phyloP scores from a whole-genome alignment of 768 basidiomycete species.

The Pisolithus sp. region DNA sequence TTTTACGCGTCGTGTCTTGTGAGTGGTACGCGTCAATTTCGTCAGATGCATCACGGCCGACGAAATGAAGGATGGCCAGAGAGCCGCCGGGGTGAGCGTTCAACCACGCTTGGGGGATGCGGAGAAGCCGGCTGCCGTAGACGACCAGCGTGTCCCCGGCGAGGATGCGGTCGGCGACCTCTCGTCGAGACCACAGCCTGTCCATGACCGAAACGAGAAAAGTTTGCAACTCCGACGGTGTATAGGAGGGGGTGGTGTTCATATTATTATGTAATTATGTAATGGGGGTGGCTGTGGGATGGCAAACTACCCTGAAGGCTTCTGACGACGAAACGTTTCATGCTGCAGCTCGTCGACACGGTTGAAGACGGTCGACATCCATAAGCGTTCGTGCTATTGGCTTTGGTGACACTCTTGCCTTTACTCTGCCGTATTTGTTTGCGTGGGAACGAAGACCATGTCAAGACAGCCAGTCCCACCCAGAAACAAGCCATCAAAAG shows the following conservation, averaged over 20 bases:
- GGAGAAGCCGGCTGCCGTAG: slow-evolving; percentile 56
- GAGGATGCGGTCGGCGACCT: slow-evolving; percentile 66
- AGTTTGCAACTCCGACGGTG: background rate
- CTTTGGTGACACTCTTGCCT: background rate
- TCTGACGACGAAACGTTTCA: too few species aligned
- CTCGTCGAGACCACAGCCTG: slow-evolving; percentile 39
- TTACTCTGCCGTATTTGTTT: background rate
- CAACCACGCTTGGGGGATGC: slow-evolving; percentile 73
- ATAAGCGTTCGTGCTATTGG: too few species aligned
- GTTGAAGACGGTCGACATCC: too few species aligned
- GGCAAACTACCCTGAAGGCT: too few species aligned
- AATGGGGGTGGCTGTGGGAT: too few species aligned
- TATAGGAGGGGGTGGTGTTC: slow-evolving; percentile 4
- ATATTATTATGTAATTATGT: background rate
- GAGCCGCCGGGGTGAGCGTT: slow-evolving; percentile 82
- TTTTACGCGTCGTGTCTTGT: slow-evolving; percentile 29
- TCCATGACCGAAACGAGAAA: slow-evolving; percentile 24
- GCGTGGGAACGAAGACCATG: slow-evolving; percentile 26
- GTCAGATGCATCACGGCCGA: slow-evolving; percentile 91
- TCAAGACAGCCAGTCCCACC: slow-evolving; percentile 11
- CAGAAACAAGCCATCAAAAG: slow-evolving; percentile 25
- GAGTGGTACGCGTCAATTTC: slow-evolving; percentile 92
- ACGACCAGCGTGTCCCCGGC: slow-evolving; percentile 72
- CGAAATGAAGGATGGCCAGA: slow-evolving; percentile 87
- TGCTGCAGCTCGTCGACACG: too few species aligned